Conservation (phyloP, 164 flowering plant genomes). For the Saururus chinensis region DNA sequence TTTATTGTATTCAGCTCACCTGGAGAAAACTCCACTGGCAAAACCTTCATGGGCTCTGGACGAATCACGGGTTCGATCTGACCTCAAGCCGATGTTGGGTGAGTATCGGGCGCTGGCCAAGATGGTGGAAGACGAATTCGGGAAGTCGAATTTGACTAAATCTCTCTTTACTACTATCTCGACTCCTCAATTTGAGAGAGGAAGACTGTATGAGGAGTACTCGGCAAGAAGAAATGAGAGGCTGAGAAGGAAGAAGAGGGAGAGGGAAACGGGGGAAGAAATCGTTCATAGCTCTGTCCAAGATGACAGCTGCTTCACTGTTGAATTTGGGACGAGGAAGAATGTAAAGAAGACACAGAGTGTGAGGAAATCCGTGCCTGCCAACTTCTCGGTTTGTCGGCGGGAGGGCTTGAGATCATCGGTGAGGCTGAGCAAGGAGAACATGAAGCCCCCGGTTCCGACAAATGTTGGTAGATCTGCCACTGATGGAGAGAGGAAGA, state of each 20-base stretch:
- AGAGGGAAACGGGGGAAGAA: slow-evolving; percentile 21
- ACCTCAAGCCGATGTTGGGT: slow-evolving; percentile 44
- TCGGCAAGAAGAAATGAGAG: slow-evolving; percentile 79
- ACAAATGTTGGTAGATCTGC: slow-evolving; percentile 11
- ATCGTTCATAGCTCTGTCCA: slow-evolving; percentile 1
- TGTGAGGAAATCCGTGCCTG: slow-evolving; percentile 43
- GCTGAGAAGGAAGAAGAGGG: slow-evolving; percentile 58
- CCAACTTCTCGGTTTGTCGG: slow-evolving; percentile 17
- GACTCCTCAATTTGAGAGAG: slow-evolving; percentile 56
- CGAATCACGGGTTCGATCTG: slow-evolving; percentile 35
- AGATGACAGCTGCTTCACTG: slow-evolving; percentile 37
- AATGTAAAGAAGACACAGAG: slow-evolving; percentile 42
- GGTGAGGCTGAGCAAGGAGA: slow-evolving; percentile 57
- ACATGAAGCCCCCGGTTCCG: slow-evolving; percentile 48
- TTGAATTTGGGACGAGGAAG: slow-evolving; percentile 45
- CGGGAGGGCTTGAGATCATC: slow-evolving; percentile 42
- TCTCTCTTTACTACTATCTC: slow-evolving; percentile 6
- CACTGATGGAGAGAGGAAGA: slow-evolving; percentile 17
- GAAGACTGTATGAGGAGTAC: slow-evolving; percentile 67
- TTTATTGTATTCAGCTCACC: slow-evolving; percentile 27
- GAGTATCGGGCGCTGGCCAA: slow-evolving; percentile 51
- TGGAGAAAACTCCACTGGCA: slow-evolving; percentile 30
- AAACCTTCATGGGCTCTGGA: slow-evolving; percentile 14
- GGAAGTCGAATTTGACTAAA: slow-evolving; percentile 10
- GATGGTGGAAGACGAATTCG: slow-evolving; percentile 49